Conservation (phyloP, 805 yeast genomes). For the Candida ortonii region DNA sequence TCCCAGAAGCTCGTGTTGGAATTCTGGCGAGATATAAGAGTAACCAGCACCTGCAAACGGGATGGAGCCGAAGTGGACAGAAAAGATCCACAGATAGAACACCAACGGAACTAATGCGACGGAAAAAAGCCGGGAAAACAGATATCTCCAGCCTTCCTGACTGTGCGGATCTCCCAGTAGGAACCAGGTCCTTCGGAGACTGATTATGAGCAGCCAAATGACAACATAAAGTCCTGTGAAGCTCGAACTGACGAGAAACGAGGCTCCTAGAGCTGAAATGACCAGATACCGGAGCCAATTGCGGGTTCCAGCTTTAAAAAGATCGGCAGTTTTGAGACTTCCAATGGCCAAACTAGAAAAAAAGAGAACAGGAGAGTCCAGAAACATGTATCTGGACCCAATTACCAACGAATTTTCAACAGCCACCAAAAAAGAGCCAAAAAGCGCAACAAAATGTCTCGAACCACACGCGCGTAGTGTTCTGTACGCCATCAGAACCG, state of each 20-base stretch:
- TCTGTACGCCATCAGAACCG: constrained; percentile 51
- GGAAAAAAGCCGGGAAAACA: constrained; percentile 37
- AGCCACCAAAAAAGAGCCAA: constrained; percentile 49
- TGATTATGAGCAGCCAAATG: constrained; percentile 53
- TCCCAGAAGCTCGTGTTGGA: constrained; percentile 55
- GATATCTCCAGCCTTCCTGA: constrained; percentile 42
- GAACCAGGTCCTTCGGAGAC: constrained; percentile 57
- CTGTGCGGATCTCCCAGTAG: constrained; percentile 74
- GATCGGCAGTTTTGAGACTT: constrained; percentile 21
- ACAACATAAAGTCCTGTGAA: constrained; percentile 69
- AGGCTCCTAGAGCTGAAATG: constrained; percentile 50
- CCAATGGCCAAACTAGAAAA: constrained; percentile 44
- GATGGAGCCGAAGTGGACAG: constrained; percentile 51
- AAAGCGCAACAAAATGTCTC: constrained; percentile 45
- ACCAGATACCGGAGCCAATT: constrained; percentile 54
- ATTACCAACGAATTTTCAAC: constrained; percentile 67
- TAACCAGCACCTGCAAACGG: constrained; percentile 57
- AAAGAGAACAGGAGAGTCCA: constrained; percentile 45
- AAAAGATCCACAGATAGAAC: constrained; percentile 56
- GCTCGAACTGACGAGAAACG: constrained; percentile 58
- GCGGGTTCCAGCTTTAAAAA: constrained; percentile 41
- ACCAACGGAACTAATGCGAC: constrained; percentile 53
- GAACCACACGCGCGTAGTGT: constrained; percentile 57
- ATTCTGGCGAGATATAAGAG: constrained; percentile 61
- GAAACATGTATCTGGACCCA: constrained; percentile 53